Base-by-base conservation (phyloP, 1,139 yeast species). In the Pichia sp. region DNA sequence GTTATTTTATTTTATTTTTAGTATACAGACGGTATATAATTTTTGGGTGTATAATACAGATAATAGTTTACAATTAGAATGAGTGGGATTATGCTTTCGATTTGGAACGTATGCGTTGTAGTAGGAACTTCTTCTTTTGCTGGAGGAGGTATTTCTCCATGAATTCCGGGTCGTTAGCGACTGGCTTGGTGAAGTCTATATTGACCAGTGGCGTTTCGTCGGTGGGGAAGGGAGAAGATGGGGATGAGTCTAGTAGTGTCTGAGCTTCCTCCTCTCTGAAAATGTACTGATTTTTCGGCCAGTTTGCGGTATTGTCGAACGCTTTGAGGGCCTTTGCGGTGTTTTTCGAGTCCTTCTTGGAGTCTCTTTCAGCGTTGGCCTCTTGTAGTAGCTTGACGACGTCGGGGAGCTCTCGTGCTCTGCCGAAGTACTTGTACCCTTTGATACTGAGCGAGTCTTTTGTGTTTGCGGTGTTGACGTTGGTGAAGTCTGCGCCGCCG, bases 331-430 rank as follows among this genome's bases (percentile, higher is more conserved):
- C 8, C 22, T 36, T 28, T 31, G 32, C 33, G 18, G 9, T 19
- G 11, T 42, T 32, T 28, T 20, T 32, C 1, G 15, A 28, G 5
- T 11, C 9, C 34, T 41, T 20, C 5, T 12, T 14, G 31, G 33
- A 27, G 9, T 19, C 42, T 30, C 54, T 55, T 50, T 67, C 69
- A 40, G 59, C 58, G 41, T 67, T 64, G 38, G 67, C 67, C 38
- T 67, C 63, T 49, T 73, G 69, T 28, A 83, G 57, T 32, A 81
- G 55, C 52, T 77, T 76, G 52, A 78, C 75, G 4, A 85, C 91
- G 55, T 88, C 96, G 0, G 91, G 87, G 14, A 90, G 67, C 40
- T 88, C 94, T 46, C 79, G 74, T 0, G 96, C 96, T 42, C 96
- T 67, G 0, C 97, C 97, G 67, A 81, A 90, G 63, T 87, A 90